Evolutionary conservation across 257 asterid species (phyloP), one percentile per base, ranked within the genome.

Genomic region (Ocimum tenuiflorum): DNA sequence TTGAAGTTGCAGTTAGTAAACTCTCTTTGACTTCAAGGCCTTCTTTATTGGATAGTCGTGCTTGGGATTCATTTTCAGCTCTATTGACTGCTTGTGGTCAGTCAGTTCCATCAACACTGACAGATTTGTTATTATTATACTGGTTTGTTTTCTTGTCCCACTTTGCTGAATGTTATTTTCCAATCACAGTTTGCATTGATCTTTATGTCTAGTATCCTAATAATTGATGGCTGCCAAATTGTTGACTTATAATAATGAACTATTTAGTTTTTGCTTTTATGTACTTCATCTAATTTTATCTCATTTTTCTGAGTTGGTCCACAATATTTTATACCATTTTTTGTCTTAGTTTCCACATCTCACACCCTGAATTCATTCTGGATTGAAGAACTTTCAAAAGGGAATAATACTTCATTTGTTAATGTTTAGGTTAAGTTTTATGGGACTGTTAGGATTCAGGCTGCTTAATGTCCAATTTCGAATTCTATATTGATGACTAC

Each of bases 31-130:
- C 84, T 52, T 81, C 95, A 69, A 66, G 74, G 70, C 78, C 81
- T 36, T 73, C 85, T 42, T 82, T 83, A 62, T 69, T 74, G 73
- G 89, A 80, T 67, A 79, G 73, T 70, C 82, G 75, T 46, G 76
- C 77, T 51, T 78, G 84, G 86, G 82, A 78, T 87, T 80, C 96
- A 24, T 78, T 84, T 75, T 81, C 85, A 66, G 97, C 96, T 73
- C 91, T 94, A 57, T 52, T 94, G 80, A 71, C 84, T 71, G 95
- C 96, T 22, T 94, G 97, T 71, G 89, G 91, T 64, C 99, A 94
- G 77, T 81, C 88, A 42, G 74, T 73, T 73, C 91, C 97, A 57
- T 79, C 89, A 17, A 78, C 86, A 15, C 67, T 88, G 36, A 49
- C 71, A 9, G 88, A 90, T 29, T 73, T 90, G 73, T 56, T 89